A percentile compares a stretch with the other conserved stretches of the same genome.
Conservation (phyloP, 306 rosid species). For the Boehmeria nivea region DNA sequence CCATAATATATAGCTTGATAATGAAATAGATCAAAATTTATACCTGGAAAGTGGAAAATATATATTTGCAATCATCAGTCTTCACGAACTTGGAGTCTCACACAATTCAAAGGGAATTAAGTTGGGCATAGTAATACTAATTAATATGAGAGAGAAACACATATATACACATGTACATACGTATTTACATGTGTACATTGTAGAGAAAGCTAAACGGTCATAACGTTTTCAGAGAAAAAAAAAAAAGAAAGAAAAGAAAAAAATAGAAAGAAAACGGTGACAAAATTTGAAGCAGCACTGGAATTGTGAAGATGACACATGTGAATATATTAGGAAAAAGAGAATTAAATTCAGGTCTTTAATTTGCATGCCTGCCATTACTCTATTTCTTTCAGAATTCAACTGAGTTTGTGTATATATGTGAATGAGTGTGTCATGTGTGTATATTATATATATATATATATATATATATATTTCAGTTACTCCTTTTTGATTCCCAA, state of each 20-base stretch:
- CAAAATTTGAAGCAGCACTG: slow-evolving; percentile 27
- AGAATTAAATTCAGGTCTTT: slow-evolving; percentile 9
- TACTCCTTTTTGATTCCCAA: too few relatives aligned
- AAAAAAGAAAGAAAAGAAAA: too few relatives aligned
- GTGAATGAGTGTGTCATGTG: too few relatives aligned
- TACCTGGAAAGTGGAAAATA: too few relatives aligned
- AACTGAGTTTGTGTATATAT: too few relatives aligned
- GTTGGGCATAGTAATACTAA: slow-evolving; percentile 13
- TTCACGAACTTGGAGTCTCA: neutral
- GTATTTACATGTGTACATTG: neutral
- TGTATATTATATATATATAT: neutral
- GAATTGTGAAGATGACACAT: slow-evolving; percentile 44
- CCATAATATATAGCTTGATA: too few relatives aligned
- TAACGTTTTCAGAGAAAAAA: too few relatives aligned
- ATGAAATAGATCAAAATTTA: too few relatives aligned
- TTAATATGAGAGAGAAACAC: slow-evolving; percentile 36
- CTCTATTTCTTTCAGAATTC: too few relatives aligned
- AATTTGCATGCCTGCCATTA: slow-evolving; percentile 20
- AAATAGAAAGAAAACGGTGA: slow-evolving; percentile 24
- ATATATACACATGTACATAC: neutral
- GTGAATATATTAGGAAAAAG: slow-evolving; percentile 13
- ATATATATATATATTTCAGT: too few relatives aligned
- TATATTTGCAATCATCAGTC: neutral
- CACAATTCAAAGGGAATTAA: slow-evolving; percentile 1
- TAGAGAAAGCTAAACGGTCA: too few relatives aligned